Evolutionary conservation across 768 basidiomycete genomes (phyloP).

Genomic region (Auricularia sp.): DNA sequence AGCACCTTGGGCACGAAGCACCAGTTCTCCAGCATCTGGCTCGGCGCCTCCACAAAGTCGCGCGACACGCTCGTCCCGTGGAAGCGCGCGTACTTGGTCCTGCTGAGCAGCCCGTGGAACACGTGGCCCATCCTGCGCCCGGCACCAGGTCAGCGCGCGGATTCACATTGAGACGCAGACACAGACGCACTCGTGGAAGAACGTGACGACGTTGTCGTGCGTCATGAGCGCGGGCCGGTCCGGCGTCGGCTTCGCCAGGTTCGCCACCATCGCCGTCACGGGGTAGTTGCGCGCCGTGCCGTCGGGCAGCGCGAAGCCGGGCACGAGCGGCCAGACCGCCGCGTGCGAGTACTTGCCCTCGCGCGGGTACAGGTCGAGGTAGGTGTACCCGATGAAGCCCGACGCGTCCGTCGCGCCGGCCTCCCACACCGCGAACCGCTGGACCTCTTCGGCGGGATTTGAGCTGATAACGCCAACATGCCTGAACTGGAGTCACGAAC

Average conservation of each 20-base stretch:
- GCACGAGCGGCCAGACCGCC: constrained; percentile 68
- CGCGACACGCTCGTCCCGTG: constrained; percentile 73
- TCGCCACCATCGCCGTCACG: constrained; percentile 78
- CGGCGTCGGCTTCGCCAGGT: constrained; percentile 75
- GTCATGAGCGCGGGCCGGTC: constrained; percentile 75
- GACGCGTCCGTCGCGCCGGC: constrained; percentile 58
- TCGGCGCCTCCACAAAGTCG: constrained; percentile 84
- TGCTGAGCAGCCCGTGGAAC: constrained; percentile 47
- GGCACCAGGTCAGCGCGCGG: not conserved
- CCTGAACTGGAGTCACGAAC: too few species aligned
- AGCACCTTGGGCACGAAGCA: constrained; percentile 79
- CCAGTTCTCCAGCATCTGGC: constrained; percentile 92
- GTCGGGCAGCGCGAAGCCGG: constrained; percentile 46
- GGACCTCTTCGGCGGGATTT: constrained; percentile 49
- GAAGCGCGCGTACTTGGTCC: constrained; percentile 64
- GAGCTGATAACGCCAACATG: too few species aligned
- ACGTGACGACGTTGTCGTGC: constrained; percentile 82
- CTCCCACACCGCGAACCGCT: constrained; percentile 80
- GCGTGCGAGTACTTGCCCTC: constrained; percentile 79
- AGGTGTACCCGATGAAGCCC: constrained; percentile 76
- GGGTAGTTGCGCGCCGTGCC: constrained; percentile 57
- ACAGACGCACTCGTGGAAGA: constrained; percentile 59
- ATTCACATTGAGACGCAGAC: not conserved
- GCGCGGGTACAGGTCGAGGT: constrained; percentile 80
- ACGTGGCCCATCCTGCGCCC: constrained; percentile 43